These are phyloP conservation scores for Vigna radiata DNA, from an alignment of 306 rosid genomes.

Conservation along the genomic window DNA sequence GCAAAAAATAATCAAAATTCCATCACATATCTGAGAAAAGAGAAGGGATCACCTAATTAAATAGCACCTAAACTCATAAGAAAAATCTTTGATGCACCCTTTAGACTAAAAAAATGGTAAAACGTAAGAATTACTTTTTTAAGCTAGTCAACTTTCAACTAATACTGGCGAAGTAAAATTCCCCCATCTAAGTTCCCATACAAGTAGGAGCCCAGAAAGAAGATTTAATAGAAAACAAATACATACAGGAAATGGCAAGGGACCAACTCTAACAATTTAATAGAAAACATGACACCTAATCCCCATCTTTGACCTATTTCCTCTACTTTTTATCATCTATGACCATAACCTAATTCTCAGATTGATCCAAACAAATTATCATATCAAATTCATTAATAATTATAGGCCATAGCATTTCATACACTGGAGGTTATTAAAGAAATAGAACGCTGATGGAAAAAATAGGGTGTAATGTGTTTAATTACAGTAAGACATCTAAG, in stretches of 20 bases:
- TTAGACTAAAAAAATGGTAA: slow-evolving; percentile 3
- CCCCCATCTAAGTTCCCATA: not conserved
- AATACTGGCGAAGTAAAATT: slow-evolving; percentile 23
- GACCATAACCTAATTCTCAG: not conserved
- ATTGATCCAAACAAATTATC: slow-evolving; percentile 20
- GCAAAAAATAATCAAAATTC: slow-evolving; percentile 45
- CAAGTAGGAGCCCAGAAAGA: no score
- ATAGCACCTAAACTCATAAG: not conserved
- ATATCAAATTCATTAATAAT: slow-evolving; percentile 13
- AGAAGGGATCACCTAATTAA: not conserved
- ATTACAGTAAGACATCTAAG: not conserved
- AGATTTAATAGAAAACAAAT: not conserved
- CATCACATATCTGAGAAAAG: slow-evolving; percentile 37
- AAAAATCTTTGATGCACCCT: slow-evolving; percentile 12
- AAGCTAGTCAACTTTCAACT: slow-evolving; percentile 23
- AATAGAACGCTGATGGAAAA: slow-evolving; percentile 2
- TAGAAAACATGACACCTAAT: not conserved
- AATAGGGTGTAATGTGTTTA: not conserved
- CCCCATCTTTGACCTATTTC: slow-evolving; percentile 1
- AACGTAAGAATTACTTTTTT: slow-evolving; percentile 8
- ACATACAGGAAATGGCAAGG: not conserved
- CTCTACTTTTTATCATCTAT: no score
- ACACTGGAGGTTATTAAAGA: not conserved
- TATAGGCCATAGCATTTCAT: not conserved
- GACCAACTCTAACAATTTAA: slow-evolving; percentile 9